These are phyloP conservation scores for Sinapis alba DNA, from an alignment of 441 rosid species.

Conservation along the genomic window DNA sequence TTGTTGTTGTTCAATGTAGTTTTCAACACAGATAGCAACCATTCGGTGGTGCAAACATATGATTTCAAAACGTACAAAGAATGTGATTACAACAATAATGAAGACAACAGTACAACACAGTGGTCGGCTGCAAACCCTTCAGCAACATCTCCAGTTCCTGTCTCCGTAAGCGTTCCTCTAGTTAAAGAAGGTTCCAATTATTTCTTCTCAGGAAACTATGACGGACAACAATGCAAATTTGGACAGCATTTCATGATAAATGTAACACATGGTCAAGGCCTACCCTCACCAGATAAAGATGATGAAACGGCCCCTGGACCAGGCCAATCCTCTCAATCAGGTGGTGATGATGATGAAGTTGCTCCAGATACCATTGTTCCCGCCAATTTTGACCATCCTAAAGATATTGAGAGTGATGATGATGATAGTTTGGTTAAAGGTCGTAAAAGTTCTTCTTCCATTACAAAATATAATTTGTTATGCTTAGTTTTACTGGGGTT, in stretches of 20 bases:
- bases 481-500: constrained; percentile 11
- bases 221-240: constrained; percentile 81
- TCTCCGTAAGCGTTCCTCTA: constrained; percentile 70
- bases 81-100: constrained; percentile 69
- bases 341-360: constrained; percentile 59
- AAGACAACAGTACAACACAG: constrained; percentile 53
- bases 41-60: constrained; percentile 86
- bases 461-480: constrained; percentile 22
- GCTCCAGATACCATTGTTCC: constrained; percentile 85
- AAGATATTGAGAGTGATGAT: constrained; percentile 41
- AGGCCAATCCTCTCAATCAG: constrained; percentile 43
- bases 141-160: constrained; percentile 55
- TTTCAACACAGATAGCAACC: constrained; percentile 85
- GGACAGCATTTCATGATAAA: constrained; percentile 73
- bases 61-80: constrained; percentile 68
- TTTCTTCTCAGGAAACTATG: constrained; percentile 87
- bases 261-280: constrained; percentile 76
- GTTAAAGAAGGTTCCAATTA: constrained; percentile 70
- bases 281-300: constrained; percentile 59
- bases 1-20: constrained; percentile 53
- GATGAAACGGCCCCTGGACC: constrained; percentile 58
- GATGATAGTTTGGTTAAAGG: constrained; percentile 27
- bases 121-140: constrained; percentile 86
- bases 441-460: constrained; percentile 39
- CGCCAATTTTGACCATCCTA: constrained; percentile 67